phyloP scores from a whole-genome alignment of 352 stramenopile species.

The Blastocystis sp. region DNA sequence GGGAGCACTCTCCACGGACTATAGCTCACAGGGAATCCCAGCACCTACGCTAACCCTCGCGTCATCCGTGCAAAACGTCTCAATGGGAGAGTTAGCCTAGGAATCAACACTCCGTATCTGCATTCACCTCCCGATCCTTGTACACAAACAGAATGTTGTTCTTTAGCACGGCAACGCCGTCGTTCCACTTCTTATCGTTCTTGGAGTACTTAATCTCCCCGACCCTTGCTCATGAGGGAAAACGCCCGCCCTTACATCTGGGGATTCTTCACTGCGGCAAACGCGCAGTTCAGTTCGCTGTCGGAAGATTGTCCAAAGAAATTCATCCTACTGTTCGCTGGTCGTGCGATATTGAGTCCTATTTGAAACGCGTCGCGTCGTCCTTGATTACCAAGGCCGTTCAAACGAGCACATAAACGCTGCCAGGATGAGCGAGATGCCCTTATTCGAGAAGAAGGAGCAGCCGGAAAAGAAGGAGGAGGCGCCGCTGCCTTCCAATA shows the following conservation, averaged over 20 bases:
- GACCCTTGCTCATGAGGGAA: not conserved
- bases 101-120: not conserved
- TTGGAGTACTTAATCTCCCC: constrained; percentile 3
- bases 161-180: constrained; percentile 20
- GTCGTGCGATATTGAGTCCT: constrained; percentile 15
- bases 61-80: constrained; percentile 49
- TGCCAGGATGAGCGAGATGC: constrained; percentile 3
- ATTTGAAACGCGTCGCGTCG: not conserved
- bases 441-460: constrained; percentile 38
- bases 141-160: constrained; percentile 47
- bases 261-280: constrained; percentile 20
- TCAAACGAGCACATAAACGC: not conserved
- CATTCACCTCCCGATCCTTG: constrained; percentile 17
- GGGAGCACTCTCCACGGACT: not conserved
- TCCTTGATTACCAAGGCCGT: not conserved
- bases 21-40: not conserved
- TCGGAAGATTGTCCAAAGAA: constrained; percentile 39
- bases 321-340: constrained; percentile 18
- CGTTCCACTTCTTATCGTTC: constrained; percentile 39
- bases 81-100: constrained; percentile 8
- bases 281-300: constrained; percentile 35
- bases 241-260: not conserved
- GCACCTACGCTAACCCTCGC: not conserved
- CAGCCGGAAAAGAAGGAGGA: constrained; percentile 17
- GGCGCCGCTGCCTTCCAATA: not conserved